Evolutionary conservation across 805 yeast species (phyloP), one percentile per base, ranked within the genome.

Genomic region (Cyberlindnera suaveolens): DNA sequence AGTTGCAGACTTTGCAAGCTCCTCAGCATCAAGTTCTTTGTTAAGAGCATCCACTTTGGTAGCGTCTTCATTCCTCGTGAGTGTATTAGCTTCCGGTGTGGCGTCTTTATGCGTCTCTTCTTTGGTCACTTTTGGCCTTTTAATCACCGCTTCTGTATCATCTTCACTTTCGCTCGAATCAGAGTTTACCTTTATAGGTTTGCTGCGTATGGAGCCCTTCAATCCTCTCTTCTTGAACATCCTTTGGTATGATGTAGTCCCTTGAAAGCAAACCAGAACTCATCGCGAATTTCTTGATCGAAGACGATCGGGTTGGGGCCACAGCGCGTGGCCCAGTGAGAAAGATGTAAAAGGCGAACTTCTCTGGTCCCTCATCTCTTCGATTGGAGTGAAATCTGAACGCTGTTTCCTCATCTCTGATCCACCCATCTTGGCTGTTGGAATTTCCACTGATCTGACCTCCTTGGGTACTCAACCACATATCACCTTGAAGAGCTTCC

Each of bases 141-240:
- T 42, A 7, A 44, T 36, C 29, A 44, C 42, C 9, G 33, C 33
- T 15, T 14, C 20, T 1, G 19, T 41, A 7, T 38, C 39, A 14
- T 38, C 42, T n/a, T 31, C 51, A 31, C 44, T 42, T 42, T 46
- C 49, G 17, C 49, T 47, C 13, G 41, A 34, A 13, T 35, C 48
- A 1, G 48, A 41, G 13, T 35, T 47, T 16, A 50, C 40, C 6
- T 45, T 31, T 9, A 47, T 31, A 1, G 37, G 41, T 32, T 45
- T 49, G 20, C 42, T 18, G 11, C 49, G 40, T 2, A 32, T 34
- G 18, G 43, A 40, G 1, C 61, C 56, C 42, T 54, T 60, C 2
- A 61, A 44, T 17, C 30, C 48, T 37, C 74, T 52, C 48, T 66
- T 69, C 51, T 68, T 69, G 57, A 69, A 69, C 74, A 69, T 69